These are phyloP conservation scores for Olyra latifolia DNA, from an alignment of 176 grass and related monocot species.

Conservation along the genomic window DNA sequence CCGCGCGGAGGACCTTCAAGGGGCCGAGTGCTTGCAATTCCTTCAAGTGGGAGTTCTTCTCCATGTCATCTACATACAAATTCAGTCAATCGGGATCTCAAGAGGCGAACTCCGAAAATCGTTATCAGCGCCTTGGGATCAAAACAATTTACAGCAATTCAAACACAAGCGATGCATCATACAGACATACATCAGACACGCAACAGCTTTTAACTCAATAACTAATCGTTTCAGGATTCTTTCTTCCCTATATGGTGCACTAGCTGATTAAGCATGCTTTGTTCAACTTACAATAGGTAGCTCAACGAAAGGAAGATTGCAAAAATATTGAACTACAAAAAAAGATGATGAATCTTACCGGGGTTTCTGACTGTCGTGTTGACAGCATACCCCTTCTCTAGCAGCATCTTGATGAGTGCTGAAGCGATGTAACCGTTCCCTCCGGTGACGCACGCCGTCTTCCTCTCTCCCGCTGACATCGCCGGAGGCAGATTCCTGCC, in stretches of 20 bases:
- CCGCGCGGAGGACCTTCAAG: background rate
- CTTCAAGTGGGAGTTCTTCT: slow-evolving; percentile 21
- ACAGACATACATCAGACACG: too few species aligned
- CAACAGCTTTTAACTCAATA: too few species aligned
- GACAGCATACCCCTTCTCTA: slow-evolving; percentile 17
- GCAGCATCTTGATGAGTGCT: slow-evolving; percentile 8
- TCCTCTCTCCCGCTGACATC: background rate
- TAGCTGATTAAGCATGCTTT: background rate
- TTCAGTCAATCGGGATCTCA: background rate
- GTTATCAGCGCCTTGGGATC: background rate
- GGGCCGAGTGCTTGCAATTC: background rate
- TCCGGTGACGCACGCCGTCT: slow-evolving; percentile 27
- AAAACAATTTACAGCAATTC: background rate
- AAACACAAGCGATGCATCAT: background rate
- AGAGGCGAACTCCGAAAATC: background rate
- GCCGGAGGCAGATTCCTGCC: too few species aligned
- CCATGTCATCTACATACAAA: slow-evolving; percentile 4
- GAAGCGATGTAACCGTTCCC: slow-evolving; percentile 25
- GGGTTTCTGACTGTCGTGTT: slow-evolving; percentile 31
- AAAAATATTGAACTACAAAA: too few species aligned
- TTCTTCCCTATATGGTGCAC: background rate
- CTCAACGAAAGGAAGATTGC: background rate
- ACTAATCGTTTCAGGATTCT: too few species aligned
- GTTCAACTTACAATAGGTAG: background rate
- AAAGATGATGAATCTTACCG: too few species aligned